Conservation (phyloP, 2,329 filamentous ascomycete species). For the Calycina marina region DNA sequence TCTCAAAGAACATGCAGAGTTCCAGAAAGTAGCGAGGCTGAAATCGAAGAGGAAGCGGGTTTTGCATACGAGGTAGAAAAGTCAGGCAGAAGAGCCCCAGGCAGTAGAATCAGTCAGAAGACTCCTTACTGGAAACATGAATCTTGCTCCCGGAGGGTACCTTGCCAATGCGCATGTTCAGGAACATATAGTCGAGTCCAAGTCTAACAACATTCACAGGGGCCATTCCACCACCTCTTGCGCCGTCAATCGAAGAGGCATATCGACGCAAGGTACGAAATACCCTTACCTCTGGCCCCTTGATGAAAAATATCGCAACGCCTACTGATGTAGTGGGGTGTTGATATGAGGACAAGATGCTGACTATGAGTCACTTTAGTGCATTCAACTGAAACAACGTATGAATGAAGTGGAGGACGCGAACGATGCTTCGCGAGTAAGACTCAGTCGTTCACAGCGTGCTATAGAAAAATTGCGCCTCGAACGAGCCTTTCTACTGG, state of each 20-base stretch:
- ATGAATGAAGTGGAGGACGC: conserved; percentile 84
- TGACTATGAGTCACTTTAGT: conserved; percentile 31
- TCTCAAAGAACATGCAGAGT: too few species aligned
- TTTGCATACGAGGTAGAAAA: too few species aligned
- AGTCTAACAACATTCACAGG: conserved; percentile 15
- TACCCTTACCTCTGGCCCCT: background rate
- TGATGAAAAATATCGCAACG: too few species aligned
- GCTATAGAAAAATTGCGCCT: conserved; percentile 86
- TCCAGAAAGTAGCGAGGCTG: too few species aligned
- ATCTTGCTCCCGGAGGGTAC: too few species aligned
- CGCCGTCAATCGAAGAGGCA: conserved; percentile 64
- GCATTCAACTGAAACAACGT: conserved; percentile 82
- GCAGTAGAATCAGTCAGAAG: too few species aligned
- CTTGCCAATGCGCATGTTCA: background rate
- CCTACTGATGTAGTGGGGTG: conserved; percentile 93
- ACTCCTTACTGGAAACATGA: too few species aligned
- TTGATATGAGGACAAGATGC: conserved; percentile 52
- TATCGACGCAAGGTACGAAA: conserved; percentile 1
- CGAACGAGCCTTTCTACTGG: conserved; percentile 61
- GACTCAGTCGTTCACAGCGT: conserved; percentile 66
- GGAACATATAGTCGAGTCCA: too few species aligned
- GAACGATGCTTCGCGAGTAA: conserved; percentile 70
- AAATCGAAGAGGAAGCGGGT: too few species aligned
- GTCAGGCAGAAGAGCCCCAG: too few species aligned
- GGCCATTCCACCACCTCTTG: conserved; percentile 45